phyloP scores from a whole-genome alignment of 2,329 filamentous ascomycete species.

The Dactylellina drechsleri region DNA sequence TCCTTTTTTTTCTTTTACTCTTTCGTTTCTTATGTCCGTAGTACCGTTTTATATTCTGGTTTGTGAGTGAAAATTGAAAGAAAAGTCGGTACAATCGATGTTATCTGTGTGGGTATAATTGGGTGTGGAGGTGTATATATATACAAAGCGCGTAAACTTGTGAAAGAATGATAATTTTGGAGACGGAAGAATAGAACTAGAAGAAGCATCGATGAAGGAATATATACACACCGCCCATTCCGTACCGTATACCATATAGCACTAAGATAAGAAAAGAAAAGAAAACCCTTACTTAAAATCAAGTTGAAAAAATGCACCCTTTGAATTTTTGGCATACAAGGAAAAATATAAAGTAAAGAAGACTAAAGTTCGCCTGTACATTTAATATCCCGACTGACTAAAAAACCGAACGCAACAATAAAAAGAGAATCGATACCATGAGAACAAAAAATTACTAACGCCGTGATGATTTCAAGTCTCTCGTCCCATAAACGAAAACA shows the following conservation, averaged over 20 bases:
- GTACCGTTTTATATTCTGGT: neutral
- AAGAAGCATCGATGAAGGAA: too few relatives aligned
- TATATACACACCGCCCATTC: too few relatives aligned
- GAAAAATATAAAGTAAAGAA: neutral
- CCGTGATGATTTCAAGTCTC: slow-evolving; percentile 5
- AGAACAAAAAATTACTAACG: slow-evolving; percentile 5
- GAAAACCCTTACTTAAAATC: neutral
- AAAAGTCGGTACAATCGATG: neutral
- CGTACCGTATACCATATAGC: too few relatives aligned
- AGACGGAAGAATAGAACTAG: too few relatives aligned
- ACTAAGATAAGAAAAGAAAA: neutral
- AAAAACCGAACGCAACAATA: neutral
- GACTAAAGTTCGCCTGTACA: neutral
- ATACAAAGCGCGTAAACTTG: too few relatives aligned
- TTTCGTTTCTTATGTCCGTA: slow-evolving; percentile 7
- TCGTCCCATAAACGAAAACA: neutral
- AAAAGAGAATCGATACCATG: neutral
- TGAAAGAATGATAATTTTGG: too few relatives aligned
- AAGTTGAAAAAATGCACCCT: neutral
- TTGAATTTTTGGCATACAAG: neutral
- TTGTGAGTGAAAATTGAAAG: slow-evolving; percentile 1
- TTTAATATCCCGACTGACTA: slow-evolving; percentile 4
- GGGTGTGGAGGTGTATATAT: too few relatives aligned
- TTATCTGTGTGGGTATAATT: too few relatives aligned
- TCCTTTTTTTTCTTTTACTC: slow-evolving; percentile 3